These are phyloP conservation scores for Termitomyces sp. DNA, from an alignment of 768 basidiomycete genomes.

Conservation along the genomic window DNA sequence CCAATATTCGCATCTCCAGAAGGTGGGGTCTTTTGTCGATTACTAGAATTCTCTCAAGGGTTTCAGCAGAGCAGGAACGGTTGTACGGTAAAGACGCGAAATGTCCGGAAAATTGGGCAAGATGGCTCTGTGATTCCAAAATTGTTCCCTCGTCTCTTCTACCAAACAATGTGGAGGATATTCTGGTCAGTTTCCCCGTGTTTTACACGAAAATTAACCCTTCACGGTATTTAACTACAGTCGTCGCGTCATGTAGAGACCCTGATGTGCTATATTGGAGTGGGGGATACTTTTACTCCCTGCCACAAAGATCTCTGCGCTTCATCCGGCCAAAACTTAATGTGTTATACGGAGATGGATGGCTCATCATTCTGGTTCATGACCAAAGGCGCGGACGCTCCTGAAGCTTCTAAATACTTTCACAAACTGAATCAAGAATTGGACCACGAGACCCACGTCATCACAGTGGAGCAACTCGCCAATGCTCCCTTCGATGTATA, in stretches of 20 bases:
- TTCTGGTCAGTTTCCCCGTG: conserved; percentile 34
- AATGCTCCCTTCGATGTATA: conserved; percentile 66
- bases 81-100: conserved; percentile 75
- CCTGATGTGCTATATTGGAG: conserved; percentile 80
- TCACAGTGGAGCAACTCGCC: conserved; percentile 57
- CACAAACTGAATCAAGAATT: conserved; percentile 48
- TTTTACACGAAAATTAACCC: not conserved
- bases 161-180: conserved; percentile 49
- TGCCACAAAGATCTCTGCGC: conserved; percentile 83
- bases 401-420: conserved; percentile 54
- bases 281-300: conserved; percentile 79
- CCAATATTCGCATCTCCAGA: conserved; percentile 27
- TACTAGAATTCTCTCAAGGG: not conserved
- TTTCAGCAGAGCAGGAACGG: conserved; percentile 44
- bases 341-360: conserved; percentile 71
- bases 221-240: conserved; percentile 23
- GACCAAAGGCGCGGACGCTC: conserved; percentile 58
- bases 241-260: conserved; percentile 51
- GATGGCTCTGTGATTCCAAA: conserved; percentile 45
- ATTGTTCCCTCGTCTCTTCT: conserved; percentile 49
- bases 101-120: conserved; percentile 60
- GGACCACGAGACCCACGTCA: conserved; percentile 68
- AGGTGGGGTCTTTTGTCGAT: conserved; percentile 25
- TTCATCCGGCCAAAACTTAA: conserved; percentile 81
- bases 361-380: conserved; percentile 87